Percentiles rank a stretch among this genome's conserved stretches.
These are phyloP conservation scores for Coemansia sp. DNA, from an alignment of 192 early-diverging fungal genomes.

Conservation along the genomic window DNA sequence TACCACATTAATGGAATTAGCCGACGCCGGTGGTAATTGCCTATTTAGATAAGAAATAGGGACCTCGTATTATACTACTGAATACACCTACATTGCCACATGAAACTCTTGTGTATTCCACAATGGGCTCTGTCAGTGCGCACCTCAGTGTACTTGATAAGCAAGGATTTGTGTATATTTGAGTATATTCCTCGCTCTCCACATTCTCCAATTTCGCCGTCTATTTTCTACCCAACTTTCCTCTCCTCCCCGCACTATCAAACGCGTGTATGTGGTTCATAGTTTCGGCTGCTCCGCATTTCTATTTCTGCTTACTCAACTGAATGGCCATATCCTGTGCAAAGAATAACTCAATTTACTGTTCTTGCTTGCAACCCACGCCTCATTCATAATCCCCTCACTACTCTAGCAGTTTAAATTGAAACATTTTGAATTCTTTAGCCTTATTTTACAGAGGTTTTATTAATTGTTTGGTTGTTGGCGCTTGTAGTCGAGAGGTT, in stretches of 20 bases:
- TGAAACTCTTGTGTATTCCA: too few relatives aligned
- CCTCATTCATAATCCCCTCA: background rate
- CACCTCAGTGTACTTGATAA: too few relatives aligned
- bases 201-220: background rate
- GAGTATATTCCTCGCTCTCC: background rate
- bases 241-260: background rate
- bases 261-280: background rate
- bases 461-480: background rate
- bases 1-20: background rate
- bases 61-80: background rate
- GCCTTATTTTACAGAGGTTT: background rate
- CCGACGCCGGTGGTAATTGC: background rate
- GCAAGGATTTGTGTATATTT: background rate
- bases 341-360: conserved; percentile 1
- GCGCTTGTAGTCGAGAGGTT: background rate
- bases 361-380: background rate
- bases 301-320: background rate
- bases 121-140: too few relatives aligned
- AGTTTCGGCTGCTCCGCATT: background rate
- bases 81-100: too few relatives aligned
- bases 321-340: too few relatives aligned
- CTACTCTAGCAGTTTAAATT: background rate
- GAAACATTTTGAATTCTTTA: too few relatives aligned
- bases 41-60: background rate
- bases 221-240: background rate